Base-by-base conservation (phyloP, 176 grass and related monocot genomes). In the Dendrocalamus sinicus region DNA sequence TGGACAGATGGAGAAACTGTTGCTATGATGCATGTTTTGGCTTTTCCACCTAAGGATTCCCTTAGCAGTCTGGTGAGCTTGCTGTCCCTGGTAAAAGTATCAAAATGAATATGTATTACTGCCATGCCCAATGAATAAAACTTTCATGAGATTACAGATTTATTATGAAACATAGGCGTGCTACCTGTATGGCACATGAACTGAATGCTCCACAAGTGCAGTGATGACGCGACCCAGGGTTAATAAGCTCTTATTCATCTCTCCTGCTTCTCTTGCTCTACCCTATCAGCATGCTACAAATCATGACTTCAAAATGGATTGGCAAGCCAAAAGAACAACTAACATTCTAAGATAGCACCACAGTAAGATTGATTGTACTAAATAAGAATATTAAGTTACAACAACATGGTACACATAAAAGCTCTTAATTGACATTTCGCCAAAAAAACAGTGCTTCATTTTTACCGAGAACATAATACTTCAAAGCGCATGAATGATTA, bases 11-110 rank as follows among this genome's bases (percentile, higher is more conserved):
- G 92, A 90, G 95, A 94, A 54, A 97, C 85, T 20, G 95, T 97
- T 78, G 95, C 95, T 84, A 97, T 94, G 69, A 97, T 89, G 74
- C 95, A 97, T 67, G 95, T 97, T 89, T 97, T 97, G 75, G 95
- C 90, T 88, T 94, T 97, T 61, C 95, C 95, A 65, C 95, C 95
- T 75, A 97, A 94, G 45, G 95, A 97, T 89, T 97, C 95, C 78
- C 92, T 94, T 81, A 97, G 86, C 69, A 97, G 81, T 75, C 95
- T 94, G 20, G 92, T 97, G 70, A 97, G 85, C 66, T 97, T 97
- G 82, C 95, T 97, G 73, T 94, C 93, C 92, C 95, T 94, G 88
- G 70, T 88, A 79, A 58, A 75, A 74, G 70, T 85, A 63, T 76
- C 35, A 90, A 83, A 66, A 74, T 81, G 4, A 81, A 52, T 74